phyloP scores from a whole-genome alignment of 2,329 filamentous ascomycete species.

The Nothophoma quercina region DNA sequence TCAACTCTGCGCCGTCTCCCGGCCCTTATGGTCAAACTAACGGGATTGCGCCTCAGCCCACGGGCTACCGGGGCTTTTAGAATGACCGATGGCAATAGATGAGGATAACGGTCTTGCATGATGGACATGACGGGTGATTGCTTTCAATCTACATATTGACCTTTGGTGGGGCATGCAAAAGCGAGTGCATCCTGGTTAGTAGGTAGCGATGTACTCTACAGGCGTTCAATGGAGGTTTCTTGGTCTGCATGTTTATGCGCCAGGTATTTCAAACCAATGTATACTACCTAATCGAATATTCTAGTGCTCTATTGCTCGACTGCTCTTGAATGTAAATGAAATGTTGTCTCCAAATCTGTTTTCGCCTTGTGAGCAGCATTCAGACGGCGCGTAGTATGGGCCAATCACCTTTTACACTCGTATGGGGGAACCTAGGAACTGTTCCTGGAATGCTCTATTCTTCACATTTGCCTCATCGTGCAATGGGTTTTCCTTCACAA shows the following conservation, averaged over 20 bases:
- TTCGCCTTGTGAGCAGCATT: no score
- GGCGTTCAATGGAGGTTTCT: slow-evolving; percentile 37
- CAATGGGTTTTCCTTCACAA: no score
- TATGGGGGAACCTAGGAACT: no score
- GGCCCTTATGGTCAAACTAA: slow-evolving; percentile 81
- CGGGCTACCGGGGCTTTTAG: slow-evolving; percentile 60
- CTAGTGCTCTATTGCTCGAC: neutral
- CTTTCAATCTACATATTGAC: slow-evolving; percentile 37
- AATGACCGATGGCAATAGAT: neutral
- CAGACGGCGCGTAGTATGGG: no score
- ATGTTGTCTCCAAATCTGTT: no score
- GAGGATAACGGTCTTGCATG: slow-evolving; percentile 14
- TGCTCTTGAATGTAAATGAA: no score
- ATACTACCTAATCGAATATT: slow-evolving; percentile 36
- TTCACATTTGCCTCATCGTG: no score
- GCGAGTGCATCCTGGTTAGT: slow-evolving; percentile 23
- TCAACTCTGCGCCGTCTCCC: slow-evolving; percentile 64
- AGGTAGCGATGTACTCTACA: slow-evolving; percentile 37
- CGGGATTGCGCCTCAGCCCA: slow-evolving; percentile 87
- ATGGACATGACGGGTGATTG: slow-evolving; percentile 11
- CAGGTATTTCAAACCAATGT: slow-evolving; percentile 31
- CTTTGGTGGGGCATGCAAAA: slow-evolving; percentile 36
- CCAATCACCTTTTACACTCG: no score
- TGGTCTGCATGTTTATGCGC: slow-evolving; percentile 26
- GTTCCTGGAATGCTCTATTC: no score